Percentiles rank a stretch among this genome's conserved stretches.
phyloP scores from a whole-genome alignment of 768 basidiomycete genomes.

The Phaeolepiota aurea region DNA sequence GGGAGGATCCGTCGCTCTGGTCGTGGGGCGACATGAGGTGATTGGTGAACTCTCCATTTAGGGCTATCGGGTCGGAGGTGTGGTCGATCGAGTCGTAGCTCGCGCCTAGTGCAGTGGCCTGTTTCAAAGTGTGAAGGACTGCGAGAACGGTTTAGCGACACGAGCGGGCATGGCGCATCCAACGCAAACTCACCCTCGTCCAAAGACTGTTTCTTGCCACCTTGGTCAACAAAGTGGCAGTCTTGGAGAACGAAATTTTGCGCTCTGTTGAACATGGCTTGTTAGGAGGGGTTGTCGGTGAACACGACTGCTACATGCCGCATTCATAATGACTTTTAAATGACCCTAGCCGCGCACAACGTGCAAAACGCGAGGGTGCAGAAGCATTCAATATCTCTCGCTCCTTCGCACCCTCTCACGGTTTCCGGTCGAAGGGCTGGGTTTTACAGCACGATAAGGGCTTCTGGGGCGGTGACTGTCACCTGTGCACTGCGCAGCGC shows the following conservation, averaged over 20 bases:
- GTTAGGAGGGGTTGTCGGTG: not conserved
- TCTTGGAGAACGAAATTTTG: not conserved
- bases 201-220: not conserved
- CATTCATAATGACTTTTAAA: not conserved
- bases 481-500: no score
- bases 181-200: not conserved
- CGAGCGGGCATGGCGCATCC: not conserved
- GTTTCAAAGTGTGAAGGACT: constrained; percentile 6
- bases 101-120: constrained; percentile 2
- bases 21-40: not conserved
- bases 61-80: not conserved
- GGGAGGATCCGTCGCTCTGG: not conserved
- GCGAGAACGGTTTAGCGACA: not conserved
- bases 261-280: not conserved
- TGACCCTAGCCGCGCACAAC: not conserved
- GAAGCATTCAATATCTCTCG: not conserved
- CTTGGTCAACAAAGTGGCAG: not conserved
- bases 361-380: not conserved
- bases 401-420: not conserved
- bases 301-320: not conserved
- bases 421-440: not conserved
- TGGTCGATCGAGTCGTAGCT: constrained; percentile 7
- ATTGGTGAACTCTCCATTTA: not conserved
- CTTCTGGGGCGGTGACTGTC: no score
- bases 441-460: not conserved